Evolutionary conservation across 331 rosid genomes (phyloP), one percentile per base, ranked within the genome.

Genomic region (Quercus tomentella): DNA sequence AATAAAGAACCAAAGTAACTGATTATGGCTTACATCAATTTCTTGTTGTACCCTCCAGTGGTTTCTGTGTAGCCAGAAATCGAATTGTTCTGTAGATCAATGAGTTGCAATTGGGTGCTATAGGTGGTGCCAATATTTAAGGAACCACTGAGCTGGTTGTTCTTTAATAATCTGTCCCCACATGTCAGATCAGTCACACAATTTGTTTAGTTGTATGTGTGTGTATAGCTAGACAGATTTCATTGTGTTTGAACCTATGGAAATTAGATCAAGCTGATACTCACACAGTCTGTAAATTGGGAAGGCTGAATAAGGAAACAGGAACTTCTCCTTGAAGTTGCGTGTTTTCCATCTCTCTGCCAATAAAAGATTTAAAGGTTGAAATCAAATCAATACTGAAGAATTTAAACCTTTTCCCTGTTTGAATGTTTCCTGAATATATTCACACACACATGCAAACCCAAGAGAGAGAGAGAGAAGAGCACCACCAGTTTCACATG

Each of bases 271-370:
- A 49, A 45, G 77, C 49, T 58, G 68, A 74, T 58, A 86, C 96
- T 89, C 74, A 93, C 97, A 89, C 85, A 15, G 87, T 82, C 82
- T 91, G 90, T 77, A 93, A 75, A 68, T 84, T 72, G 30, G 6
- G 51, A 77, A 87, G 82, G 80, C 70, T 76, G 84, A 93, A 91
- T 58, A 93, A 78, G 70, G 89, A 76, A 65, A 49, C 83, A 25
- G 94, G 97, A 77, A 91, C 61, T 7, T 30, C 4, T 72, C 97
- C 97, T 69, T 65, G 63, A 81, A 93, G 85, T 5, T 23, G 9
- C 17, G 86, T 88, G 37, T 61, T 20, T 76, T 88, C 94, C 96
- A 93, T 91, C 84, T 37, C 74, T 89, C 97, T 93, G 87, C 62
- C 75, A 63, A 73, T 41, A 80, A 55, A 8, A 54, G 17, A 62